Percentiles rank a stretch among this genome's conserved stretches.
phyloP scores from a whole-genome alignment of 2,329 filamentous ascomycete species.

The Diaporthe caulivora region DNA sequence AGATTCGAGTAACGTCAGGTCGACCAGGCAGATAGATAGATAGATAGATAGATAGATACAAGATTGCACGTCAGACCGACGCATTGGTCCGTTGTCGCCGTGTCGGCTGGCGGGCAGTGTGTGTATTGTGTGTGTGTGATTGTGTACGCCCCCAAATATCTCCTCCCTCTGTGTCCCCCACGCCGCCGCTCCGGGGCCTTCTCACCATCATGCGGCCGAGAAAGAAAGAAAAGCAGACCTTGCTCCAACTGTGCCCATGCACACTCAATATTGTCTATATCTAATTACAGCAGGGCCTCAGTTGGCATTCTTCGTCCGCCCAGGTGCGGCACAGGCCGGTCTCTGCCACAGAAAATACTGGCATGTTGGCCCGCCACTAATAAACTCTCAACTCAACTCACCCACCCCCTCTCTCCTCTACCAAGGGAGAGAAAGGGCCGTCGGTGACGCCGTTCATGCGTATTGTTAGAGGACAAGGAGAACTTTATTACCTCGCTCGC shows the following conservation, averaged over 20 bases:
- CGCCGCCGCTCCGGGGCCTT: neutral
- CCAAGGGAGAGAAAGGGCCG: constrained; percentile 27
- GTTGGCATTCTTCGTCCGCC: constrained; percentile 31
- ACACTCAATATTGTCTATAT: constrained; percentile 16
- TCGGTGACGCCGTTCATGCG: constrained; percentile 22
- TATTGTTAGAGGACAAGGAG: neutral
- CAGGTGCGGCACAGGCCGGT: constrained; percentile 25
- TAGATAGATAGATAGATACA: no score
- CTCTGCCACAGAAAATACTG: constrained; percentile 33
- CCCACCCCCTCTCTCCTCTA: neutral
- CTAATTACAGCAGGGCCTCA: constrained; percentile 22
- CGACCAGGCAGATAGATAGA: constrained; percentile 13
- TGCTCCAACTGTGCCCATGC: no score
- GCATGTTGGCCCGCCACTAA: constrained; percentile 36
- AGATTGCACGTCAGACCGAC: constrained; percentile 18
- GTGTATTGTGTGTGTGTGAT: no score
- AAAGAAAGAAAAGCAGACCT: neutral
- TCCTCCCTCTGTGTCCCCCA: neutral
- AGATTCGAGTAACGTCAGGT: constrained; percentile 18
- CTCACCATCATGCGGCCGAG: neutral
- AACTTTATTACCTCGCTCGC: neutral
- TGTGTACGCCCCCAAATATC: neutral
- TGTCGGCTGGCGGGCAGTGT: neutral
- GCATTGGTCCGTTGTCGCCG: neutral
- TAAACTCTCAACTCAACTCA: neutral